Conservation (phyloP, 1,284 basidiomycete species). For the Sphaerobolus stellatus region DNA sequence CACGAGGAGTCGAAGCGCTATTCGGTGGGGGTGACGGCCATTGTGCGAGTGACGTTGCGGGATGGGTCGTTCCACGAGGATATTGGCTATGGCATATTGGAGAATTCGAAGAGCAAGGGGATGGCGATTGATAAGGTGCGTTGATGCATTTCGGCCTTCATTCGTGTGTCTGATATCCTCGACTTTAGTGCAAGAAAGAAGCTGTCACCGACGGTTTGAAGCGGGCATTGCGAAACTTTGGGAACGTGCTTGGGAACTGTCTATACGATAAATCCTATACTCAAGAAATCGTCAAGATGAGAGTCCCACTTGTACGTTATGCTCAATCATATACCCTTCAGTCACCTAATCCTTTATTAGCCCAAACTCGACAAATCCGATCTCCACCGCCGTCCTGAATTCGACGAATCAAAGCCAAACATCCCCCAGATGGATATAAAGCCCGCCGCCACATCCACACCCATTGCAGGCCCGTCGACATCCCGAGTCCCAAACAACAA, state of each 20-base stretch:
- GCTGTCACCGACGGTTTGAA: slow-evolving; percentile 95
- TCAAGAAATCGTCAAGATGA: slow-evolving; percentile 83
- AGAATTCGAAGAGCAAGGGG: slow-evolving; percentile 84
- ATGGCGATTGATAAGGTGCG: slow-evolving; percentile 89
- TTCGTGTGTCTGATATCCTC: slow-evolving; percentile 1
- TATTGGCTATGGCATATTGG: slow-evolving; percentile 84
- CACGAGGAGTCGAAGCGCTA: slow-evolving; percentile 68
- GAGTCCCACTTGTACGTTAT: slow-evolving; percentile 52
- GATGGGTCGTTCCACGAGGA: slow-evolving; percentile 94
- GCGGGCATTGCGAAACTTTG: slow-evolving; percentile 88
- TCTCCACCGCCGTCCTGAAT: slow-evolving; percentile 79
- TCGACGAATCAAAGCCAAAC: no score
- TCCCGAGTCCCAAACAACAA: no score
- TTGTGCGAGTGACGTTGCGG: slow-evolving; percentile 83
- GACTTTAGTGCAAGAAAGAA: slow-evolving; percentile 88
- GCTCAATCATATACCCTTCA: slow-evolving; percentile 8
- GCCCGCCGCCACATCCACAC: no score
- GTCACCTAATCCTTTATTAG: slow-evolving; percentile 36
- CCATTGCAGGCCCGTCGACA: no score
- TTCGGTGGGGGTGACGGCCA: slow-evolving; percentile 80
- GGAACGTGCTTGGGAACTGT: slow-evolving; percentile 93
- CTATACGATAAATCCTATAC: slow-evolving; percentile 91
- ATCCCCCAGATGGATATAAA: no score
- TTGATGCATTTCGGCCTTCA: background rate
- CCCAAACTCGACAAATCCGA: slow-evolving; percentile 74